Base-by-base conservation (phyloP, 441 rosid species). In the Capsella rubella region DNA sequence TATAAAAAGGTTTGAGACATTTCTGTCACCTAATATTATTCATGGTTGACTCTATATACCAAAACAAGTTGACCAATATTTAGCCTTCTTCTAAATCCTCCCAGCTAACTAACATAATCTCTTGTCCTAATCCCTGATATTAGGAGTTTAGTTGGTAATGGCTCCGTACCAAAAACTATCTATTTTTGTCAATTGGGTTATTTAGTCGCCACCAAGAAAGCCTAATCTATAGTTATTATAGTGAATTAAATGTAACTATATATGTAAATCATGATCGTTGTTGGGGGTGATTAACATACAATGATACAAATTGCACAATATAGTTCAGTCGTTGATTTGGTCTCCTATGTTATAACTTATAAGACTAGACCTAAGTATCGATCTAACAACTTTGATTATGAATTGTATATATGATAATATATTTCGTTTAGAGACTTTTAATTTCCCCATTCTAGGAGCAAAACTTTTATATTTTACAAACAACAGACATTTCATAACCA, bases 31-130 rank as follows among this genome's bases (percentile, higher is more conserved):
- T 31, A 55, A 12, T 25, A 31, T 5, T 14, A 18, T 58, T 2
- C 25, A 21, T 21, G 25, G 83, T 83, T 89, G 88, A 87, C 90
- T 56, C 68, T 16, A 25, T 16, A 25, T 40, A 45, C 70, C 34
- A 29, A 51, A 68, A 35, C 60, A 74, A 71, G 83, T 84, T 74
- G 67, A 67, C 53, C 39, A 21, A 3, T 21, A 18, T 50, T 50
- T 21, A 50, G 54, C 29, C 54, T 50, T 27, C 54, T 21, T 21
- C 54, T 18, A 21, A 21, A 16, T 21, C 25, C 13, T 21, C 25
- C 13, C 13, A 50, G 18, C 29, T 49, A 18, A 28, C 1, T 32
- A 67, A 56, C 25, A 21, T 21, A 69, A 55, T 68, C 29, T 47
- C 32, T 57, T 35, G 29, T 67, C 47, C 39, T 25, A 54, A 25